Conservation (phyloP, 2,329 filamentous ascomycete species). For the Whalleya microplaca region DNA sequence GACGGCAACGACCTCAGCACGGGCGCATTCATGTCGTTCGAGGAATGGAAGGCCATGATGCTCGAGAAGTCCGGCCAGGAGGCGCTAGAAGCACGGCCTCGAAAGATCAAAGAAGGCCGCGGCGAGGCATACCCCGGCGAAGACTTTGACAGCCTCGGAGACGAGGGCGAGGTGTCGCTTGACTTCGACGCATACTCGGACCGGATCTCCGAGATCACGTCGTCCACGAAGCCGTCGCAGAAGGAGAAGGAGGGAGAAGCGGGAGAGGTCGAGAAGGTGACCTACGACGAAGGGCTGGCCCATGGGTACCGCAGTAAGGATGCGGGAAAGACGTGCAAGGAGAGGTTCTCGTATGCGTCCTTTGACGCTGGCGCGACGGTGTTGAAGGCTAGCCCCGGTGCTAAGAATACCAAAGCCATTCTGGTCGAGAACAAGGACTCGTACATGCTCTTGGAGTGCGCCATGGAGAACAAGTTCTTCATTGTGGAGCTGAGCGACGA, state of each 20-base stretch:
- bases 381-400: conserved; percentile 83
- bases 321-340: conserved; percentile 96
- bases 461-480: conserved; percentile 85
- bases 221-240: conserved; percentile 32
- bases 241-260: conserved; percentile 33
- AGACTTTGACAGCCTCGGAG: conserved; percentile 78
- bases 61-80: conserved; percentile 81
- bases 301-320: conserved; percentile 77
- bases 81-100: conserved; percentile 65
- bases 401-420: conserved; percentile 86
- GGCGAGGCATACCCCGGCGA: conserved; percentile 58
- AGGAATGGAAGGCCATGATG: conserved; percentile 97
- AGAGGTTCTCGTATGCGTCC: conserved; percentile 95
- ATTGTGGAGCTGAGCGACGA: conserved; percentile 92
- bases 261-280: conserved; percentile 47
- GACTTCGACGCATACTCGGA: conserved; percentile 57
- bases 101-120: conserved; percentile 58
- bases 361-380: conserved; percentile 96
- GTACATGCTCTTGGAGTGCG: conserved; percentile 95
- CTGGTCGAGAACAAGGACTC: conserved; percentile 97
- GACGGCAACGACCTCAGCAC: conserved; percentile 62
- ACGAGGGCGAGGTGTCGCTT: conserved; percentile 80
- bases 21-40: conserved; percentile 87
- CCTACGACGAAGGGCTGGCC: conserved; percentile 53
- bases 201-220: conserved; percentile 48